These are phyloP conservation scores for Exophiala spinifera DNA, from an alignment of 2,329 filamentous ascomycete species.

Conservation along the genomic window DNA sequence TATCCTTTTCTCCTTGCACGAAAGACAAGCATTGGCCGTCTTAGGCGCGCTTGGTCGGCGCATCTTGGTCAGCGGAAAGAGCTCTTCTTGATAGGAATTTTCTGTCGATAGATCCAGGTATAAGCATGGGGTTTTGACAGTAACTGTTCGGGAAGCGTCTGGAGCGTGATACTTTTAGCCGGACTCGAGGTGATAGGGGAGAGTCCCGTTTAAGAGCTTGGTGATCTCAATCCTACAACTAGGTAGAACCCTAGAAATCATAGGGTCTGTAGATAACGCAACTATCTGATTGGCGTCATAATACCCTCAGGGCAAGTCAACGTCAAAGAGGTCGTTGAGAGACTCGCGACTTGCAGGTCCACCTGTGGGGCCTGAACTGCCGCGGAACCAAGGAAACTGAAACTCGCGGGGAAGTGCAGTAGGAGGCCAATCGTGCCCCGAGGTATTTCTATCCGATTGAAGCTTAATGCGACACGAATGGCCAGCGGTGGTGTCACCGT, in stretches of 20 bases:
- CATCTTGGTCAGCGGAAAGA: neutral
- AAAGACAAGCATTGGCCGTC: neutral
- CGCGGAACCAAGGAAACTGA: neutral
- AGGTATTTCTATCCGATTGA: neutral
- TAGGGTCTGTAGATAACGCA: too few relatives aligned
- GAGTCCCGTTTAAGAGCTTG: too few relatives aligned
- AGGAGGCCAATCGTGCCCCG: too few relatives aligned
- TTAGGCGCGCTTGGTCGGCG: neutral
- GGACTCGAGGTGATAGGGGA: too few relatives aligned
- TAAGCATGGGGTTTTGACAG: neutral
- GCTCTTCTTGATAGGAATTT: neutral
- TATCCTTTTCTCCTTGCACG: neutral
- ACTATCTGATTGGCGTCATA: too few relatives aligned
- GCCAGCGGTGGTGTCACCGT: neutral
- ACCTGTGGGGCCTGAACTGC: neutral
- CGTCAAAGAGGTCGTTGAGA: too few relatives aligned
- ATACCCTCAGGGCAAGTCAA: too few relatives aligned
- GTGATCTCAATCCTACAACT: too few relatives aligned
- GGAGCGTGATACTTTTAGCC: too few relatives aligned
- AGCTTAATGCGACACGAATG: neutral
- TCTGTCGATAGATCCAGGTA: neutral
- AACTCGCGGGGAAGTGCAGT: neutral
- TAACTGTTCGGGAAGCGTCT: neutral
- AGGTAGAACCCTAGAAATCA: too few relatives aligned
- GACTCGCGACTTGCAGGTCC: neutral